Percentiles rank a stretch among this genome's conserved stretches.
phyloP scores from a whole-genome alignment of 1,284 basidiomycete species.

The Cryptococcus floricola region DNA sequence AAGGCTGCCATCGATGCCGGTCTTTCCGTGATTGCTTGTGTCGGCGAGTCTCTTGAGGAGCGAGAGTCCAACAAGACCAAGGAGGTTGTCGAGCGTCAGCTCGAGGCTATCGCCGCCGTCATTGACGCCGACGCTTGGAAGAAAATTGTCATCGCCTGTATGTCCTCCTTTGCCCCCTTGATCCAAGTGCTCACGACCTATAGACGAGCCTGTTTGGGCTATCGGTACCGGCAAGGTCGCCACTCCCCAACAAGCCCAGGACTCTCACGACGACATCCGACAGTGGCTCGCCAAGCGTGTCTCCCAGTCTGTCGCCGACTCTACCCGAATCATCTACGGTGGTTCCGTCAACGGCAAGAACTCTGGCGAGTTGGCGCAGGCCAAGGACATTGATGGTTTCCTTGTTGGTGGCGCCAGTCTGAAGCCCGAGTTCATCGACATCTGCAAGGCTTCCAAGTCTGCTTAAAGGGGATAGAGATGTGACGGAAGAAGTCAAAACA shows the following conservation, averaged over 20 bases:
- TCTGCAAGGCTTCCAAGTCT: constrained; percentile 64
- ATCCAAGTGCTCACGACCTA: neutral
- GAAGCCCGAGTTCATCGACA: constrained; percentile 94
- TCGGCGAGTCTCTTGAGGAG: constrained; percentile 89
- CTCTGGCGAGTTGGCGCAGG: constrained; percentile 78
- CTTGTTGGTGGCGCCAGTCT: constrained; percentile 96
- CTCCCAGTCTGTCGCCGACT: constrained; percentile 66
- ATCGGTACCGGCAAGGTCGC: constrained; percentile 98
- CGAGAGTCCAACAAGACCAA: constrained; percentile 77
- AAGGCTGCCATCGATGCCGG: constrained; percentile 68
- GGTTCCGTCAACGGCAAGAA: constrained; percentile 87
- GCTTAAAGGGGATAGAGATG: too few species aligned
- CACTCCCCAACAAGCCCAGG: constrained; percentile 75
- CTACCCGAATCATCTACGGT: constrained; percentile 88
- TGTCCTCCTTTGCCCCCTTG: constrained; percentile 1
- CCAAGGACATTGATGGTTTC: constrained; percentile 95
- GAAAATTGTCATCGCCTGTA: constrained; percentile 83
- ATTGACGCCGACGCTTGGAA: constrained; percentile 72
- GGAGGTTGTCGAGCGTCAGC: constrained; percentile 75
- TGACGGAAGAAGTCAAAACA: too few species aligned
- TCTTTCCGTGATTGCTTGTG: constrained; percentile 88
- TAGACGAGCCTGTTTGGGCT: constrained; percentile 91
- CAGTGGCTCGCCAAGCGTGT: constrained; percentile 67
- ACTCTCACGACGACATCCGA: constrained; percentile 82
- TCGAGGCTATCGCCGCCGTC: constrained; percentile 67